A percentile compares a stretch with the other conserved stretches of the same genome.
phyloP scores from a whole-genome alignment of 2,329 filamentous ascomycete genomes.

The Didymella keratinophila region DNA sequence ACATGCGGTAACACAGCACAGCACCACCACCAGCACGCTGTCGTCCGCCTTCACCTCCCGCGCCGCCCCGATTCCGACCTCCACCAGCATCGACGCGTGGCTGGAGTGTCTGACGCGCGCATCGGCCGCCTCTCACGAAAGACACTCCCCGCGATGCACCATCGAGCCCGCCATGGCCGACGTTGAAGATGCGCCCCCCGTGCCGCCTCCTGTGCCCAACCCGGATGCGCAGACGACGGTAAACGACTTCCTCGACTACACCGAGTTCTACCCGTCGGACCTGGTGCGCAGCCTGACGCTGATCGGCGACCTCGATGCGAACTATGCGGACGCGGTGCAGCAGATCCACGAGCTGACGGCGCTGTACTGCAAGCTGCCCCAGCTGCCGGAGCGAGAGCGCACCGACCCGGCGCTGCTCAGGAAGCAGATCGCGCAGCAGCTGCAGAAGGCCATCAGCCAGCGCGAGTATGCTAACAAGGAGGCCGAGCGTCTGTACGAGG shows the following conservation, averaged over 20 bases:
- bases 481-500: conserved; percentile 64
- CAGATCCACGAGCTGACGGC: conserved; percentile 58
- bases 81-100: conserved; percentile 48
- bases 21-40: conserved; percentile 21
- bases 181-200: conserved; percentile 42
- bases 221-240: conserved; percentile 72
- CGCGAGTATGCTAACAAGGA: conserved; percentile 65
- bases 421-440: conserved; percentile 63
- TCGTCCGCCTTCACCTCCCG: conserved; percentile 24
- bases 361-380: conserved; percentile 60
- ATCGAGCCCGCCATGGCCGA: conserved; percentile 44
- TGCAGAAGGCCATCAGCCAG: conserved; percentile 63
- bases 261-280: conserved; percentile 72
- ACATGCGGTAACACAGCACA: not conserved
- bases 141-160: conserved; percentile 40
- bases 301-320: conserved; percentile 61
- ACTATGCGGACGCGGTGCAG: conserved; percentile 54
- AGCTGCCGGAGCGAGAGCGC: conserved; percentile 52
- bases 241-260: conserved; percentile 73
- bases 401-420: conserved; percentile 60
- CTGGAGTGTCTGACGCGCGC: conserved; percentile 50
- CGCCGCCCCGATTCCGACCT: conserved; percentile 40
- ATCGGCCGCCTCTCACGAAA: conserved; percentile 40
- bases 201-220: conserved; percentile 58
- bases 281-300: conserved; percentile 69